Evolutionary conservation across 805 yeast genomes (phyloP), one percentile per base, ranked within the genome.

Genomic region (Myxozyma neotropica): DNA sequence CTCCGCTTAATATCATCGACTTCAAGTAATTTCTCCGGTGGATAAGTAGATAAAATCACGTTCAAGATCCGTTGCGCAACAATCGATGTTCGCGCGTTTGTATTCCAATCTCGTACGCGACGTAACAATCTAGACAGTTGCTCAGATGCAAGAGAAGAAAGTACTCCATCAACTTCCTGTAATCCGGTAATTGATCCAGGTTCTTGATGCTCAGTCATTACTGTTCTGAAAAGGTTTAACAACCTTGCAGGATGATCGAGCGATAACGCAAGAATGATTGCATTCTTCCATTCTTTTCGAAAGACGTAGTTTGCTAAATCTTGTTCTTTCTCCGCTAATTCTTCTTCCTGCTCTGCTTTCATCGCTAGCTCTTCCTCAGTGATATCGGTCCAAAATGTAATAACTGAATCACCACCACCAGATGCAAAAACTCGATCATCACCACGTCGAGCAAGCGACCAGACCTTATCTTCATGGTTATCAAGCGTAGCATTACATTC

Each of bases 341-440:
- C 80, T 33, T 79, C 81, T 51, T 81, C 82, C 62, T 81, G 84
- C 48, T 70, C 70, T 27, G 74, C 77, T 55, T 81, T 83, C 55
- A 77, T 75, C 53, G 75, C 82, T 57, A 79, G 77, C 54, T 84
- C 81, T 70, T 88, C 93, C 55, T 85, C 91, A 0, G 96, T 88
- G 68, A 86, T 85, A 73, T 94, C 98, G 55, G 78, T 78, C 99
- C 99, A 94, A 42, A 89, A 78, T 52, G 89, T 87, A 65, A 94
- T 82, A 26, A 89, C 86, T 56, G 97, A 96, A 73, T 94, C 98
- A 0, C 97, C 97, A 73, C 94, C 98, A 0, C 97, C 98, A 59
- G 89, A 83, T 0, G 89, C 82, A 58, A 94, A 80, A 58, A 81
- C 80, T 17, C 80, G 81, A 26, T 95, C 93, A 67, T 86, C 88